Evolutionary conservation across 306 rosid genomes (phyloP), one percentile per base, ranked within the genome.

Genomic region (Adenanthera pavonina): DNA sequence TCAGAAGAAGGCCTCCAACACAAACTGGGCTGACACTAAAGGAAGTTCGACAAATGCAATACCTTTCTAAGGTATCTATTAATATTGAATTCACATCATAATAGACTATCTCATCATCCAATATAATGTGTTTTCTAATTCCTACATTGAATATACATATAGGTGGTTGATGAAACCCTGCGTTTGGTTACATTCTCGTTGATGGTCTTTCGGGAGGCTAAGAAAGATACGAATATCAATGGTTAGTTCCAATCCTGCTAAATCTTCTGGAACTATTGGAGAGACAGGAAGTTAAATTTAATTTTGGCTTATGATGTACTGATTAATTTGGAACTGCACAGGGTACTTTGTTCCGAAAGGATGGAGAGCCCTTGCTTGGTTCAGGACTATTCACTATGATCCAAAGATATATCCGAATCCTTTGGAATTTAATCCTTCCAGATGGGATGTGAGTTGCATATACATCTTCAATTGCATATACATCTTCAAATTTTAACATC

Each of bases 91-190:
- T 43, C 1, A 43, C 1, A 43, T 43, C 46, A 43, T 6, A 12
- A 8, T 56, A 56, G 6, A 0, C 34, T 8, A 19, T 56, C n/a
- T 56, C 49, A 46, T 46, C 10, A 8, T 46, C 13, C 12, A 46
- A 46, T 46, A 46, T 46, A 46, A 46, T 49, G 54, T 49, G n/a
- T 20, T 56, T 2, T 8, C 1, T 3, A 3, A 8, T 57, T 59
- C 34, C 2, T 7, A 0, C 4, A 1, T 56, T 54, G 1, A 1
- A 54, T n/a, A 25, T 25, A n/a, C n/a, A 19, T 8, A 13, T 72
- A 89, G 97, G 98, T 88, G 79, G 79, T 94, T 16, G 98, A 94
- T 51, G 98, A 94, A 90, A 89, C 98, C 1, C 75, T 90, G 56
- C 85, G 97, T 0, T 2, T 94, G 6, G 19, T 89, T 44, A 89